These are phyloP conservation scores for Endotrypanum monterogeii DNA, from an alignment of 208 protist species.

Conservation along the genomic window DNA sequence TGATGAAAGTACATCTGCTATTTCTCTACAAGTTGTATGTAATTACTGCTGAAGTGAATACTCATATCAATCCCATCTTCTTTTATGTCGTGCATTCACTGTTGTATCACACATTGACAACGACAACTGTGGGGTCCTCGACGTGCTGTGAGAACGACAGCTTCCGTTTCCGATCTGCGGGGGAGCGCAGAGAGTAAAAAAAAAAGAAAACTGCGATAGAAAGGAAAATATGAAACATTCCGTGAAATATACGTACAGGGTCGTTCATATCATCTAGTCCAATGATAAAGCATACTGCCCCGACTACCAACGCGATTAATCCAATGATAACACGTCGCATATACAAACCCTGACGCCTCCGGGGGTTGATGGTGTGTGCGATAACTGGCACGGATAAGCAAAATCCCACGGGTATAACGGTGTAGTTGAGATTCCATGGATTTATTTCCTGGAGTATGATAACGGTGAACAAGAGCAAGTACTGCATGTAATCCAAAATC, in stretches of 20 bases:
- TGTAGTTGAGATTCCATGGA: conserved; percentile 68
- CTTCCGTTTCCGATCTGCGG: conserved; percentile 14
- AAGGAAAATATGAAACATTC: conserved; percentile 65
- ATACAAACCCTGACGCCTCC: conserved; percentile 22
- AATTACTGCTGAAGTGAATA: too few species aligned
- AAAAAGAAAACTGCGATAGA: conserved; percentile 57
- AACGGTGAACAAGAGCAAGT: conserved; percentile 40
- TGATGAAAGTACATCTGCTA: too few species aligned
- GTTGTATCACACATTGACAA: conserved; percentile 15
- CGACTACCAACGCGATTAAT: conserved; percentile 26
- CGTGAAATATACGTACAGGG: conserved; percentile 71
- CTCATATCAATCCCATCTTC: not conserved
- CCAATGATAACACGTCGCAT: conserved; percentile 25
- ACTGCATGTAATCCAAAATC: conserved; percentile 44
- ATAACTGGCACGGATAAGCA: conserved; percentile 44
- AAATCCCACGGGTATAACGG: conserved; percentile 39
- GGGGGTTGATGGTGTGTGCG: conserved; percentile 27
- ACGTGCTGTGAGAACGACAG: not conserved
- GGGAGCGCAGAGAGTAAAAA: conserved; percentile 21
- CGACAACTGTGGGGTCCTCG: conserved; percentile 13
- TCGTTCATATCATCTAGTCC: conserved; percentile 67
- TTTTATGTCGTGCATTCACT: not conserved
- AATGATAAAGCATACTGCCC: conserved; percentile 45
- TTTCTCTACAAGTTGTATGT: too few species aligned
- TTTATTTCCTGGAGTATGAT: conserved; percentile 63